These are phyloP conservation scores for Mucor velutinosus DNA, from an alignment of 371 early-diverging fungal genomes.

Conservation along the genomic window DNA sequence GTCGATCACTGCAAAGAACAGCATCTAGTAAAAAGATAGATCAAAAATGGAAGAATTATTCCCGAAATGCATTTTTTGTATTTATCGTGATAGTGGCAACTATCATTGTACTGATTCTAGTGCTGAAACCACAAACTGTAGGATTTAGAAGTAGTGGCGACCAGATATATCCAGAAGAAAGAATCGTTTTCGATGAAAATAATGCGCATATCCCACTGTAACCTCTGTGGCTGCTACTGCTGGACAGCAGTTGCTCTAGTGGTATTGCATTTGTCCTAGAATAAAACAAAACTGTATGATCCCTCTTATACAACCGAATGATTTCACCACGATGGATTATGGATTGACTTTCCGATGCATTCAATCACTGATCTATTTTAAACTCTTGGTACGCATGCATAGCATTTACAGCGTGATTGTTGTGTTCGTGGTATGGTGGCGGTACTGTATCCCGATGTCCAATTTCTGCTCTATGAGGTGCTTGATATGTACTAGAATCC, in stretches of 20 bases:
- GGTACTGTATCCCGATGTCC: background rate
- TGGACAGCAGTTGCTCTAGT: background rate
- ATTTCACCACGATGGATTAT: no score
- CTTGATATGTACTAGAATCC: background rate
- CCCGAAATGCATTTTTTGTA: slow-evolving; percentile 17
- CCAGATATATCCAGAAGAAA: background rate
- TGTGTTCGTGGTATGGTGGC: background rate
- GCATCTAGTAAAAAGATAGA: slow-evolving; percentile 9
- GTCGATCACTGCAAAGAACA: background rate
- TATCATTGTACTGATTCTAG: slow-evolving; percentile 1
- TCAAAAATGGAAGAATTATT: slow-evolving; percentile 24
- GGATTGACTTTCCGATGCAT: no score
- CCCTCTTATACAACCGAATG: no score
- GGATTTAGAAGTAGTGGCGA: slow-evolving; percentile 16
- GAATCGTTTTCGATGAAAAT: slow-evolving; percentile 8
- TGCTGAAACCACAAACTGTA: slow-evolving; percentile 1
- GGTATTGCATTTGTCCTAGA: background rate
- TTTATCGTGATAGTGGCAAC: background rate
- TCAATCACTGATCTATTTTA: no score
- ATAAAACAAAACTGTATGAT: background rate
- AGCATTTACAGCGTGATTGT: no score
- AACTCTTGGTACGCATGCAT: no score
- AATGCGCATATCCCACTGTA: background rate
- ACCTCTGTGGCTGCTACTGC: background rate
- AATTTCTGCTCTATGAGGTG: background rate